Evolutionary conservation across 2,329 filamentous ascomycete genomes (phyloP), one percentile per base, ranked within the genome.

Genomic region (Periconia macrospinosa): DNA sequence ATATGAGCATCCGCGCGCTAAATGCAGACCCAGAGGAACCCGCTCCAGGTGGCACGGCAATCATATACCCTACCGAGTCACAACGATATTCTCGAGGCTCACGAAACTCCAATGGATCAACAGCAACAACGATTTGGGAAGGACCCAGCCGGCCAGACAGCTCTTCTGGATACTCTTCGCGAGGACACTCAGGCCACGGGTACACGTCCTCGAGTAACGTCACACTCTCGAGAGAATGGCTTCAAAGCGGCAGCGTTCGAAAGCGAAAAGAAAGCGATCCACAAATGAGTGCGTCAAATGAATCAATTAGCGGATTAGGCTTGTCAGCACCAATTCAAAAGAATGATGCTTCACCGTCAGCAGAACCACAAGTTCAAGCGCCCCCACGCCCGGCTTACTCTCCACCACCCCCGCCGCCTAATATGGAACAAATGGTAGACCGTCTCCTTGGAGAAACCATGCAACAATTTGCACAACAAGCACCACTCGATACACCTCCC

Each of bases 341-440:
- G 14, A 42, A 45, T 47, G 30, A 49, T 48, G 11, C 30, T 20
- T 41, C 56, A 51, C 67, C 75, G 20, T 66, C 73, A 53, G 60
- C 48, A 41, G 41, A 68, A 42, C 65, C 20, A 54, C 62, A 66
- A 17, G 59, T 63, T 30, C 67, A 66, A 56, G 69, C 72, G 6
- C 69, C 70, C 40, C 75, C 77, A 30, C 78, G 79, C n/a, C 70
- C 70, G 33, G 68, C 79, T 50, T 75, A 78, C 43, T 79, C 79
- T 35, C 79, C 78, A 30, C 78, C 78, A 6, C 78, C 78, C n/a
- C n/a, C n/a, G 7, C 77, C 78, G 20, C 70, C 9, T 19, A 19
- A 11, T 17, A 11, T n/a, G 33, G 11, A 13, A 13, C 11, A 37
- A 37, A 37, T n/a, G 15, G 33, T 37, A n/a, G 33, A 37, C 15